Evolutionary conservation across 202 grass and related monocot genomes (phyloP).

Genomic region (Panicum virgatum): DNA sequence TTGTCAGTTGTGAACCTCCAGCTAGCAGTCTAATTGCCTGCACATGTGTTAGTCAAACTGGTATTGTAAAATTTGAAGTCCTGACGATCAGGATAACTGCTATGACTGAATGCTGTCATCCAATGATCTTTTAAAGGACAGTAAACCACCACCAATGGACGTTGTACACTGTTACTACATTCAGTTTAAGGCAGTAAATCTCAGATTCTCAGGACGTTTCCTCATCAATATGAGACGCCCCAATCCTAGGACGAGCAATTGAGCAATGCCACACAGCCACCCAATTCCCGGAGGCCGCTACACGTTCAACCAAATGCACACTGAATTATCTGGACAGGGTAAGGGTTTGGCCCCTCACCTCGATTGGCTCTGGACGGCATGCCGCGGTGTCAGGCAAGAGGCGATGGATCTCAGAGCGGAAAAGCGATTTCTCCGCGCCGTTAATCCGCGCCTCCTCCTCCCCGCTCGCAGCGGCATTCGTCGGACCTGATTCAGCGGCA

Average conservation of each 20-base stretch:
- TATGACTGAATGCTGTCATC: not conserved
- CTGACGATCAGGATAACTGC: not conserved
- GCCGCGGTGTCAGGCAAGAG: not conserved
- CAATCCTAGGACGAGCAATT: not conserved
- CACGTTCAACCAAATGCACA: not conserved
- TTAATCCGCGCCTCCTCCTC: not conserved
- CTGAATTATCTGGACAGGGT: not conserved
- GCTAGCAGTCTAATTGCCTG: not conserved
- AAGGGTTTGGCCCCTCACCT: conserved; percentile 15
- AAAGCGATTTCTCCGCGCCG: not conserved
- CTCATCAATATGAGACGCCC: not conserved
- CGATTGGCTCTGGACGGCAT: not conserved
- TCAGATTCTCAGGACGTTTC: not conserved
- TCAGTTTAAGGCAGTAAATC: not conserved
- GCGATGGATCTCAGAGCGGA: not conserved
- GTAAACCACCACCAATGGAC: not conserved
- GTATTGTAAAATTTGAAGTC: not conserved
- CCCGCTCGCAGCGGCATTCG: no score
- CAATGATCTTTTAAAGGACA: not conserved
- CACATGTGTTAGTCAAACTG: not conserved
- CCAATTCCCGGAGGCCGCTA: not conserved
- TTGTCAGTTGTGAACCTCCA: not conserved
- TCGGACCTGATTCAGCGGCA: not conserved
- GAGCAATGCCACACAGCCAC: not conserved
- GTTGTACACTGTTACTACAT: not conserved